A percentile compares a stretch with the other conserved stretches of the same genome.
Conservation (phyloP, 345 rosid genomes). For the Arabidopsis thaliana region DNA sequence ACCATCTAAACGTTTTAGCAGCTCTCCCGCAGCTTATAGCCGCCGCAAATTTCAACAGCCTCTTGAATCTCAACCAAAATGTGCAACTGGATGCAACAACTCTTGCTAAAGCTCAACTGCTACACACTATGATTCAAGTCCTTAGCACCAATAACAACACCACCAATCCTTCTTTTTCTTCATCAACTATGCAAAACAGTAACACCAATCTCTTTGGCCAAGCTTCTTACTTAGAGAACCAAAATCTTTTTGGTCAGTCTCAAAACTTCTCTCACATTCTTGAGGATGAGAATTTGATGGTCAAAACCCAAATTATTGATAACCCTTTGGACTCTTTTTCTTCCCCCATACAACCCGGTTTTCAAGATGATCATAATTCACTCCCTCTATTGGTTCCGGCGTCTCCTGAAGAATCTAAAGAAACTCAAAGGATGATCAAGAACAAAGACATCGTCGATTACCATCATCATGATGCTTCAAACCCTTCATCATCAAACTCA, state of each 20-base stretch:
- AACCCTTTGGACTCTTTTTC: constrained; percentile 42
- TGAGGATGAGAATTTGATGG: constrained; percentile 42
- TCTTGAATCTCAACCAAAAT: constrained; percentile 49
- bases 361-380: constrained; percentile 26
- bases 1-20: constrained; percentile 55
- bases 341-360: constrained; percentile 10
- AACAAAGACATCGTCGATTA: constrained; percentile 29
- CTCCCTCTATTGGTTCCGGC: constrained; percentile 58
- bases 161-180: constrained; percentile 17
- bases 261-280: constrained; percentile 45
- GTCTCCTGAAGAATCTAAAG: constrained; percentile 50
- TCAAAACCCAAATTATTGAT: constrained; percentile 10
- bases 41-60: constrained; percentile 58
- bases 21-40: constrained; percentile 60
- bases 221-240: constrained; percentile 42
- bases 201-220: constrained; percentile 43
- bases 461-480: constrained; percentile 39
- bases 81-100: constrained; percentile 56
- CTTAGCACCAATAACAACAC: constrained; percentile 39
- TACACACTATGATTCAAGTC: constrained; percentile 55
- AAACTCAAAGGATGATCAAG: constrained; percentile 28
- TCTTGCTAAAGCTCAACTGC: constrained; percentile 61
- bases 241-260: constrained; percentile 38
- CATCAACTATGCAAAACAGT: constrained; percentile 43
- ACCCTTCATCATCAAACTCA: constrained; percentile 63